Conservation (phyloP, 2,329 filamentous ascomycete species). For the Fusarium redolens region DNA sequence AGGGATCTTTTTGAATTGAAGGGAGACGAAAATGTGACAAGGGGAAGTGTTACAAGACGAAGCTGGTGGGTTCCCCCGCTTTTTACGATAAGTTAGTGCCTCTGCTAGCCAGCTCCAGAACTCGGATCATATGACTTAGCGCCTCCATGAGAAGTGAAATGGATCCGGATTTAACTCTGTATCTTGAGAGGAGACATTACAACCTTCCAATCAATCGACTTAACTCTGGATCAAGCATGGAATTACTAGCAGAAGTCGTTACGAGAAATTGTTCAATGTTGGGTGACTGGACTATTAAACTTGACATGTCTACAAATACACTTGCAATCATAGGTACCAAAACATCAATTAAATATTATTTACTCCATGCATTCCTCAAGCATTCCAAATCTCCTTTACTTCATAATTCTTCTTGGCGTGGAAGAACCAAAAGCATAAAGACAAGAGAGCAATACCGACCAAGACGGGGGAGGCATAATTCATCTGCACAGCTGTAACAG, state of each 20-base stretch:
- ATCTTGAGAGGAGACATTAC: no score
- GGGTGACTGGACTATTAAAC: accelerated
- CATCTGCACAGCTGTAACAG: not conserved
- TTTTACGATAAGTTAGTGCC: not conserved
- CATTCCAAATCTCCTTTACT: not conserved
- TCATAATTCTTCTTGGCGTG: constrained; percentile 1
- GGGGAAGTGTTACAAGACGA: no score
- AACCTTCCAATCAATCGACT: not conserved
- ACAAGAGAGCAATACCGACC: not conserved
- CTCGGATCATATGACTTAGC: not conserved
- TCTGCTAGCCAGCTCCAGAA: not conserved
- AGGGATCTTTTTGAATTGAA: not conserved
- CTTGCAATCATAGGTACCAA: no score
- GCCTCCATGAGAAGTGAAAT: not conserved
- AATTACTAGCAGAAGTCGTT: not conserved
- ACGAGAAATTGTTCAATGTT: accelerated
- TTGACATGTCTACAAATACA: no score
- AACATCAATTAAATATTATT: no score
- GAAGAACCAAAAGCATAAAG: not conserved
- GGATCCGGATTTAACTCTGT: no score
- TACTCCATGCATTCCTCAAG: not conserved
- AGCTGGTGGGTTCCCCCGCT: not conserved
- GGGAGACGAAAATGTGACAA: not conserved
- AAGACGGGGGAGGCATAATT: constrained; percentile 6
- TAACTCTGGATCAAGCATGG: not conserved